phyloP scores from a whole-genome alignment of 1,139 yeast genomes.

The Diutina mesorugosa region DNA sequence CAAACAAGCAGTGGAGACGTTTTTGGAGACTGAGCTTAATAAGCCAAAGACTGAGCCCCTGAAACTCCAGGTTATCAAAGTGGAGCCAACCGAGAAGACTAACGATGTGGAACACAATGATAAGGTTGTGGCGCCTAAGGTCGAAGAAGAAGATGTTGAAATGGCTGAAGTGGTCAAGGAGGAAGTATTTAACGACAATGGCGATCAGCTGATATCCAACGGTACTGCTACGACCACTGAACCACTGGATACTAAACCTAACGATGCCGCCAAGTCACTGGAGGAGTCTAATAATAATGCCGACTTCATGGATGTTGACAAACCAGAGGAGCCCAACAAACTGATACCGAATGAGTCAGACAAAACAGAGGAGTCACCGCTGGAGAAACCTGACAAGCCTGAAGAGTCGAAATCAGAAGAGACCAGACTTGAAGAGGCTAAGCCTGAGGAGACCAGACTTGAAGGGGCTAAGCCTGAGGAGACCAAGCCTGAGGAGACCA shows the following conservation, averaged over 20 bases:
- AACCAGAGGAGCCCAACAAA: no score
- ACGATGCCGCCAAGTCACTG: no score
- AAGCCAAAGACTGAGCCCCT: not conserved
- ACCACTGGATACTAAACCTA: no score
- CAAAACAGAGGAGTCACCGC: no score
- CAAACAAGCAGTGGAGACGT: conserved; percentile 12
- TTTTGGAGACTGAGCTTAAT: conserved; percentile 4
- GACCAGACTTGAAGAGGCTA: not conserved
- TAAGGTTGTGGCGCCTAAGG: not conserved
- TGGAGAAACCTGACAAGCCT: no score
- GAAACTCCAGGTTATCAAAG: not conserved
- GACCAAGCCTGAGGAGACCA: not conserved
- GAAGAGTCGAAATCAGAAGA: not conserved
- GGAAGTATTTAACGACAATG: not conserved
- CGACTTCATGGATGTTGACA: no score
- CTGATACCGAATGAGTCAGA: no score
- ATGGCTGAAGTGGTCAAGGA: not conserved
- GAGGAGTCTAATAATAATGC: no score
- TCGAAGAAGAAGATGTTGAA: not conserved
- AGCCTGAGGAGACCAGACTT: not conserved
- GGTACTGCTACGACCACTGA: no score
- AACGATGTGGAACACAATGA: not conserved
- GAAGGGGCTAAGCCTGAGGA: not conserved
- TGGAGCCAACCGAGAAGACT: not conserved
- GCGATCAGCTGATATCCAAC: no score